Evolutionary conservation across 129 eudicot genomes (phyloP), one percentile per base, ranked within the genome.

Genomic region (Gnaphalium uliginosum): DNA sequence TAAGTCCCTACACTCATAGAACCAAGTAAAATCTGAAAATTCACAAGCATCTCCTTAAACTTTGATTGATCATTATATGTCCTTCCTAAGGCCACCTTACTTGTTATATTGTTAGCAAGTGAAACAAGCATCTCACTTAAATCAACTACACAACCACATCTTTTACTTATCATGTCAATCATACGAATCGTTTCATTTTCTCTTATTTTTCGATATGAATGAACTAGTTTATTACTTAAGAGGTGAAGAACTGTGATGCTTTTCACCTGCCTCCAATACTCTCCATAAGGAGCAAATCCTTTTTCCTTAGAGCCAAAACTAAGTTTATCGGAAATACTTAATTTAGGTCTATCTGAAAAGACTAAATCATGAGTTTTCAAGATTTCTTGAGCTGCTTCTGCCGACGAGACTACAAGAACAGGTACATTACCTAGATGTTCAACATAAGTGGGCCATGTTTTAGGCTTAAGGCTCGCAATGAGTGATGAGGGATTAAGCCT

Each of bases 281-380:
- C 79, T 1, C 79, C 73, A 23, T 76, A 76, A 0, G 81, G 64
- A 6, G 80, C 53, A 27, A 68, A 70, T 0, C 68, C 84, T 29
- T 82, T 50, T 75, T 78, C 85, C 62, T 59, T 85, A 0, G 53
- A 50, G 6, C 75, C 64, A 33, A 74, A 81, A 6, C 18, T 15
- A 65, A 81, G 77, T 50, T 63, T 71, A 4, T 32, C 18, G 0
- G 77, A 24, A 7, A 79, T 43, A n/a, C 22, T 71, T 17, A 64
- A 32, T 11, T 73, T 43, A 2, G 88, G 87, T 66, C 87, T 51
- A 66, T 21, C 74, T 4, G 80, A 35, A 33, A 81, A 81, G 17
- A 61, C 22, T 5, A 78, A 4, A 54, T 83, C 90, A 58, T 86
- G 87, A 24, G 81, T 77, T 65, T 86, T 83, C 83, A 83, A 63